Percentiles rank a stretch among this genome's conserved stretches.
phyloP scores from a whole-genome alignment of 2,329 filamentous ascomycete genomes.

The Stemphylium vesicarium region DNA sequence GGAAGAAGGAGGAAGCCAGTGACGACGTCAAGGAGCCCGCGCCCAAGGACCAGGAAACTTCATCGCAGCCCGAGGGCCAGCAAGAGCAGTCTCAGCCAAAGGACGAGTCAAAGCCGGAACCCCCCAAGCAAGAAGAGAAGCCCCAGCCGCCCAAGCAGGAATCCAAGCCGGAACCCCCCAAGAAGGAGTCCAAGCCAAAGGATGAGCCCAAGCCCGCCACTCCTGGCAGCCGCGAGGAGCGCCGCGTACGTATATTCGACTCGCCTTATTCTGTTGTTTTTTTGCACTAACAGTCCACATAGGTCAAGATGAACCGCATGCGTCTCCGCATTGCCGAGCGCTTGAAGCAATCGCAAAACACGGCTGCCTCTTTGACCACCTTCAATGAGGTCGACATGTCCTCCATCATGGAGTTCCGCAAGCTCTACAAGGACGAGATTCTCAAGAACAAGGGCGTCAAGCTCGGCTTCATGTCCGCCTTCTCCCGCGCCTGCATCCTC shows the following conservation, averaged over 20 bases:
- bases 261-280: neutral
- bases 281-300: conserved; percentile 23
- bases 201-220: conserved; percentile 47
- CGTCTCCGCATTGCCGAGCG: conserved; percentile 95
- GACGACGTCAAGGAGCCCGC: conserved; percentile 67
- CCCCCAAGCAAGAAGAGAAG: conserved; percentile 49
- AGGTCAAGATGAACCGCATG: conserved; percentile 99
- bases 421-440: conserved; percentile 94
- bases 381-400: conserved; percentile 99
- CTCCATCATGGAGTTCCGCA: conserved; percentile 94
- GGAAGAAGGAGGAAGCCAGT: conserved; percentile 61
- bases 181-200: conserved; percentile 44
- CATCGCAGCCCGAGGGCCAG: conserved; percentile 60
- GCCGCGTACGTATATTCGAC: conserved; percentile 68
- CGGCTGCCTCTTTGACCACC: conserved; percentile 92
- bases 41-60: conserved; percentile 62
- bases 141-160: conserved; percentile 45
- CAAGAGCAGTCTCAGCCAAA: conserved; percentile 54
- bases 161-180: conserved; percentile 28
- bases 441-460: conserved; percentile 97
- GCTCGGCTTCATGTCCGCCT: conserved; percentile 99
- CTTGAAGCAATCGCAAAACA: conserved; percentile 99
- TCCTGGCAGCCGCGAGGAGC: conserved; percentile 81
- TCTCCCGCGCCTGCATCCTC: conserved; percentile 85
- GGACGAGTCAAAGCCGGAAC: conserved; percentile 50